These are phyloP conservation scores for Chlamydomonas reinhardtii DNA, from an alignment of 163 green algal species.

Conservation along the genomic window DNA sequence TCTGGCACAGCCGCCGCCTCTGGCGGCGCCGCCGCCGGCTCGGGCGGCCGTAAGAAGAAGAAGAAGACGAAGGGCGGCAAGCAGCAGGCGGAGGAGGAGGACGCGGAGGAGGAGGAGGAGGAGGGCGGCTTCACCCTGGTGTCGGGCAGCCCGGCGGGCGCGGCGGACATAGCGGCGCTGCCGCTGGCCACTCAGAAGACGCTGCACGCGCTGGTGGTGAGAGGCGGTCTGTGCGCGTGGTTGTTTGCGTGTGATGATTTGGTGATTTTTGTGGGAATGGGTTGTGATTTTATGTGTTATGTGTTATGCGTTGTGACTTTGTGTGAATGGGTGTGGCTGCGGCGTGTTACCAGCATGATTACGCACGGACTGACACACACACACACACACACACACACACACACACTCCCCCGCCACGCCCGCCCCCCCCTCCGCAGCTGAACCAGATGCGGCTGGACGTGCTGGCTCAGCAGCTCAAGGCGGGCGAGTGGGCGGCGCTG, in stretches of 20 bases:
- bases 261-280: no score
- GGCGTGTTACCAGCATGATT: no score
- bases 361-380: no score
- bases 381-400: no score
- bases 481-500: slow-evolving; percentile 17
- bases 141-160: slow-evolving; percentile 5
- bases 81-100: background rate
- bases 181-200: slow-evolving; percentile 38
- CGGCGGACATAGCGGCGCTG: slow-evolving; percentile 28
- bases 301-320: no score
- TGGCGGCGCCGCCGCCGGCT: no score
- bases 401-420: background rate
- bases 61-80: no score
- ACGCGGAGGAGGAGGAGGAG: background rate
- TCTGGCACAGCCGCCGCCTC: no score
- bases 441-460: slow-evolving; percentile 23
- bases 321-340: no score
- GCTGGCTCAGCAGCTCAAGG: background rate
- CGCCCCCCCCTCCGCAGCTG: background rate
- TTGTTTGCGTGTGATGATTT: no score
- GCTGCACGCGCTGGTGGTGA: slow-evolving; percentile 59
- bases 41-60: background rate
- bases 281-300: no score
- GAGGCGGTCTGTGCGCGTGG: background rate
- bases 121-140: slow-evolving; percentile 47